These are phyloP conservation scores for baker's yeast (Saccharomyces cerevisiae) DNA, from an alignment of 805 yeast genomes.

Conservation along the genomic window DNA sequence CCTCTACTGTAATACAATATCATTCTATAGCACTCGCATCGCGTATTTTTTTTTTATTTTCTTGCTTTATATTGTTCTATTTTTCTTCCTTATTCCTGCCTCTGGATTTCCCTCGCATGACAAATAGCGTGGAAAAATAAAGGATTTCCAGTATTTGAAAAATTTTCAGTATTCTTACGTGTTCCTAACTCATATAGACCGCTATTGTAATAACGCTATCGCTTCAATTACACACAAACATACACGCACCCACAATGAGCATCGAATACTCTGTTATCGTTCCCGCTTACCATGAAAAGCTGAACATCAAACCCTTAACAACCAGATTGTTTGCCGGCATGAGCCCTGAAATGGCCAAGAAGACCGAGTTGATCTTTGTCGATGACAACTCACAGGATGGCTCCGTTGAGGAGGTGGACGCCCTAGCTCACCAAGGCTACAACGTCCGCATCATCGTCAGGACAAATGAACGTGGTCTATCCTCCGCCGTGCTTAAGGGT, in stretches of 20 bases:
- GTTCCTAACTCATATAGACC: neutral
- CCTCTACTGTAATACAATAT: neutral
- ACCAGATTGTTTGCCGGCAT: conserved; percentile 42
- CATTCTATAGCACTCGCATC: neutral
- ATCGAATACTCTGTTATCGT: conserved; percentile 38
- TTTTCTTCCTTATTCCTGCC: neutral
- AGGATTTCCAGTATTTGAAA: neutral
- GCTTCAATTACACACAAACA: neutral
- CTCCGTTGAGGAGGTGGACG: conserved; percentile 44
- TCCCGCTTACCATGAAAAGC: conserved; percentile 44
- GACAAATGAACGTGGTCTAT: conserved; percentile 42
- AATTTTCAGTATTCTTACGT: neutral
- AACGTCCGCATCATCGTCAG: conserved; percentile 43
- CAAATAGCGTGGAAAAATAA: neutral
- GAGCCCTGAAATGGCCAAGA: conserved; percentile 35
- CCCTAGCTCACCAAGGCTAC: conserved; percentile 37
- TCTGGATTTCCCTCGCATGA: neutral
- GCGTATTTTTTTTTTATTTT: neutral
- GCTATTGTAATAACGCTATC: neutral
- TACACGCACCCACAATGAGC: conserved; percentile 18
- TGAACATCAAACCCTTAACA: conserved; percentile 42
- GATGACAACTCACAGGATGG: conserved; percentile 47
- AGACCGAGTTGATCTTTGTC: conserved; percentile 42
- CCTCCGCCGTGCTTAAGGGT: conserved; percentile 43
- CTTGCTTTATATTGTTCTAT: neutral